phyloP scores from a whole-genome alignment of 441 rosid genomes.

The Croton setiger region DNA sequence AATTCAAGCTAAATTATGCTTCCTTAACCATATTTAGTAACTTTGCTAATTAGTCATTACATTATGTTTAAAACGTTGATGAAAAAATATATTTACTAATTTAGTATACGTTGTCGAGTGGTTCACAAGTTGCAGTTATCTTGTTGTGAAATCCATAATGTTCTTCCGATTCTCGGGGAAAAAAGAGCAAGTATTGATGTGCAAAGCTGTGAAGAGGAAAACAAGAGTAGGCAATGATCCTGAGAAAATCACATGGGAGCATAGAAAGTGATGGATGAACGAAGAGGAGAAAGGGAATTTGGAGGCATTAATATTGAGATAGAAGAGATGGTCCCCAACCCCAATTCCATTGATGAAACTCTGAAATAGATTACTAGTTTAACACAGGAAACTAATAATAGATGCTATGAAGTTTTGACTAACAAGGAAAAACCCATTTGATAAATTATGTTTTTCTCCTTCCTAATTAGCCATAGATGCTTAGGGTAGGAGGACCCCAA shows the following conservation, averaged over 20 bases:
- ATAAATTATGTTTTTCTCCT: not conserved
- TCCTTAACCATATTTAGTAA: not conserved
- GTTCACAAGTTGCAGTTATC: no score
- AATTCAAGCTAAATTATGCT: not conserved
- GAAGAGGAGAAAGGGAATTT: not conserved
- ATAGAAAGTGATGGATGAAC: no score
- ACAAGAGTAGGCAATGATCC: no score
- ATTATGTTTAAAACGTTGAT: not conserved
- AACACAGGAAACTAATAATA: constrained; percentile 15
- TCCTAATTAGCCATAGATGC: not conserved
- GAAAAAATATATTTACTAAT: not conserved
- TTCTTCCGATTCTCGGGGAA: no score
- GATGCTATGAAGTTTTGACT: constrained; percentile 13
- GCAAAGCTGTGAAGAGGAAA: constrained; percentile 10
- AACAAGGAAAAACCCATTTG: constrained; percentile 6
- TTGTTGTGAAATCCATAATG: no score
- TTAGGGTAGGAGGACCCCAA: not conserved
- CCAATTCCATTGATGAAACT: constrained; percentile 11
- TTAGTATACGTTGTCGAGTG: no score
- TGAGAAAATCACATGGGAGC: no score
- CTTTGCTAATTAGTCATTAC: not conserved
- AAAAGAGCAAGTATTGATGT: no score
- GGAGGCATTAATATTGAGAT: constrained; percentile 1
- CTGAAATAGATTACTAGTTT: constrained; percentile 6
- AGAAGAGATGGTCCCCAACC: constrained; percentile 23